phyloP scores from a whole-genome alignment of 768 basidiomycete genomes.

The Solioccasus polychromus region DNA sequence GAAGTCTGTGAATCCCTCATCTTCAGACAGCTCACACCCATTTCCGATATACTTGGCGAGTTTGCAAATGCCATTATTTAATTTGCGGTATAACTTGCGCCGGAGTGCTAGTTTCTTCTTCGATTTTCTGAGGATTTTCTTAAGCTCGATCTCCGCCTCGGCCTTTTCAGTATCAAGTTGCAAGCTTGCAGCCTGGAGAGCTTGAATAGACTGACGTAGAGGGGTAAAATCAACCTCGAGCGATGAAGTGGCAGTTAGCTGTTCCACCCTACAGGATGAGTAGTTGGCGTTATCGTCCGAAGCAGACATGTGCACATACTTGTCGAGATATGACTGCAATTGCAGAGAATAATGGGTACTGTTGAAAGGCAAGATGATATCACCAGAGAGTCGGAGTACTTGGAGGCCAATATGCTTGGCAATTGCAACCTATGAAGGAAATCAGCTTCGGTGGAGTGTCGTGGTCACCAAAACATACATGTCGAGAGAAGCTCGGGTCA shows the following conservation, averaged over 20 bases:
- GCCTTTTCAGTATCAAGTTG: conserved; percentile 59
- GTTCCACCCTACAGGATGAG: conserved; percentile 27
- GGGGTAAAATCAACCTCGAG: conserved; percentile 50
- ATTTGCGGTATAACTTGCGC: conserved; percentile 19
- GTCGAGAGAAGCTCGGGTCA: conserved; percentile 73
- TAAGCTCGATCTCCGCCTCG: conserved; percentile 51
- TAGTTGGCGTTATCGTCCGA: conserved; percentile 24
- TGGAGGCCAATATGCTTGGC: conserved; percentile 67
- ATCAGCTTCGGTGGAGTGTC: conserved; percentile 2
- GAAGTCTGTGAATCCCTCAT: conserved; percentile 1
- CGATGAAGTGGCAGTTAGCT: conserved; percentile 18
- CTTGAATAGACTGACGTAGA: conserved; percentile 45
- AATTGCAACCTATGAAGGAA: conserved; percentile 49
- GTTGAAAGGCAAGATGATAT: conserved; percentile 68
- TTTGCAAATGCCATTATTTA: conserved; percentile 29
- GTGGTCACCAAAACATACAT: conserved; percentile 42
- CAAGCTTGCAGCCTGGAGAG: conserved; percentile 49
- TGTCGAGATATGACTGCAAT: conserved; percentile 57
- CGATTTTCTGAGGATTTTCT: conserved; percentile 40
- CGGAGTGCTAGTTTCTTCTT: conserved; percentile 24
- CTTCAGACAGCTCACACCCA: conserved; percentile 12
- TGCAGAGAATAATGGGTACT: conserved; percentile 74
- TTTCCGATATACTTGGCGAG: conserved; percentile 34
- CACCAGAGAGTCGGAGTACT: conserved; percentile 59
- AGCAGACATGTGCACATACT: conserved; percentile 37